Conservation (phyloP, 2,329 filamentous ascomycete species). For the Clarireedia monteithiana region DNA sequence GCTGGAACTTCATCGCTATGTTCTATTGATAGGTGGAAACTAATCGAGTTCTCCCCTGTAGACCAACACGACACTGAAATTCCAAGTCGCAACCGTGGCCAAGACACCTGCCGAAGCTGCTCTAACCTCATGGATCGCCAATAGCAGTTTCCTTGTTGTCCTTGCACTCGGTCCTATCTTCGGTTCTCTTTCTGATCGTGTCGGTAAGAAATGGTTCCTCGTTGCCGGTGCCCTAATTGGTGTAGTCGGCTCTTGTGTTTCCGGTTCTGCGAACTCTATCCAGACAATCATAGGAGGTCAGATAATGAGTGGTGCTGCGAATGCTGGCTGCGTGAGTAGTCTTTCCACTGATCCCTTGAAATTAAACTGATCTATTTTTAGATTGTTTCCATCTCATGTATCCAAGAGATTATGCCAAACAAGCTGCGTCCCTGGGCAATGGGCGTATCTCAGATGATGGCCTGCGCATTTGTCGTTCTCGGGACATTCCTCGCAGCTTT, state of each 20-base stretch:
- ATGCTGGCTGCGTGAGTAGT: conserved; percentile 13
- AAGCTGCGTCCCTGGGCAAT: conserved; percentile 16
- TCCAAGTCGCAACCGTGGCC: conserved; percentile 13
- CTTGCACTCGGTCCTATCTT: conserved; percentile 16
- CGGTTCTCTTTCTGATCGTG: conserved; percentile 13
- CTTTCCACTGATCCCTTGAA: neutral
- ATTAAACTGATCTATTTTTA: neutral
- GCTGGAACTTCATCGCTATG: neutral
- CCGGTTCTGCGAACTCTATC: conserved; percentile 12
- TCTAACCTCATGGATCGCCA: conserved; percentile 16
- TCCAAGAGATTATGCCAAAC: conserved; percentile 18
- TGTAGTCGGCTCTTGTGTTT: conserved; percentile 10
- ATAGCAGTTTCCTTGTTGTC: conserved; percentile 14
- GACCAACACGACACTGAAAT: conserved; percentile 17
- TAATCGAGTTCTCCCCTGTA: neutral
- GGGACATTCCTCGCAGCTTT: conserved; percentile 13
- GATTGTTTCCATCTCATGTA: conserved; percentile 15
- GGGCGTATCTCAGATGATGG: conserved; percentile 14
- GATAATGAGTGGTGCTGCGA: conserved; percentile 14
- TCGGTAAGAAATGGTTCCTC: conserved; percentile 19
- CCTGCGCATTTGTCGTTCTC: conserved; percentile 15
- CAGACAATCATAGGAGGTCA: conserved; percentile 13
- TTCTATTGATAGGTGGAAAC: neutral
- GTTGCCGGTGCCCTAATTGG: conserved; percentile 13
- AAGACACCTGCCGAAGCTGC: conserved; percentile 11